Evolutionary conservation across 192 early-diverging fungal species (phyloP).

Genomic region (Coemansia biformis): DNA sequence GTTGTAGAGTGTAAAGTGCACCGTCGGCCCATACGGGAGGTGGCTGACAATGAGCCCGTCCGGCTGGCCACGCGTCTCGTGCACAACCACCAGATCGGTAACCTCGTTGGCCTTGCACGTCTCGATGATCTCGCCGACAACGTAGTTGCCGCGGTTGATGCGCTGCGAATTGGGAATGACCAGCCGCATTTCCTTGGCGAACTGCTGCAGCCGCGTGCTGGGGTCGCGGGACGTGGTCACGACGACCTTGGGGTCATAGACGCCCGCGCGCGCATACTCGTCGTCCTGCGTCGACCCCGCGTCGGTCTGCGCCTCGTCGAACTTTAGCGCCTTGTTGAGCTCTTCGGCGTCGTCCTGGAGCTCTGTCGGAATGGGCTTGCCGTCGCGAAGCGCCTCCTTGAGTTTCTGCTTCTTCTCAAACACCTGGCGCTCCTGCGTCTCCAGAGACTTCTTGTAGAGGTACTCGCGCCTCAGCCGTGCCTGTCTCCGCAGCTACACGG

Average conservation of each 20-base stretch:
- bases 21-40: constrained; percentile 97
- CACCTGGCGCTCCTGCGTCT: constrained; percentile 85
- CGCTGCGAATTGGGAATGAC: constrained; percentile 94
- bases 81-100: constrained; percentile 91
- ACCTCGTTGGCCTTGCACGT: constrained; percentile 91
- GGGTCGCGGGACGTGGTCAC: constrained; percentile 97
- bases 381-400: constrained; percentile 86
- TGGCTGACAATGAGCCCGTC: constrained; percentile 93
- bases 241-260: constrained; percentile 90
- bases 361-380: constrained; percentile 83
- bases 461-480: constrained; percentile 89
- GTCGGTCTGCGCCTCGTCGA: constrained; percentile 78
- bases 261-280: constrained; percentile 92
- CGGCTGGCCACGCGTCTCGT: constrained; percentile 93
- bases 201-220: constrained; percentile 85
- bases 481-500: constrained; percentile 73
- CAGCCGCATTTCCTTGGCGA: constrained; percentile 95
- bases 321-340: constrained; percentile 73
- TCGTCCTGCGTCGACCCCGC: constrained; percentile 87
- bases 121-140: constrained; percentile 93
- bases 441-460: constrained; percentile 93
- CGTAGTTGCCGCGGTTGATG: constrained; percentile 96
- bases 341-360: constrained; percentile 69
- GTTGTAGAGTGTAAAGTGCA: constrained; percentile 96
- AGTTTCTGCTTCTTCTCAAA: constrained; percentile 92